phyloP scores from a whole-genome alignment of 306 rosid species.

The Fagus sylvatica region DNA sequence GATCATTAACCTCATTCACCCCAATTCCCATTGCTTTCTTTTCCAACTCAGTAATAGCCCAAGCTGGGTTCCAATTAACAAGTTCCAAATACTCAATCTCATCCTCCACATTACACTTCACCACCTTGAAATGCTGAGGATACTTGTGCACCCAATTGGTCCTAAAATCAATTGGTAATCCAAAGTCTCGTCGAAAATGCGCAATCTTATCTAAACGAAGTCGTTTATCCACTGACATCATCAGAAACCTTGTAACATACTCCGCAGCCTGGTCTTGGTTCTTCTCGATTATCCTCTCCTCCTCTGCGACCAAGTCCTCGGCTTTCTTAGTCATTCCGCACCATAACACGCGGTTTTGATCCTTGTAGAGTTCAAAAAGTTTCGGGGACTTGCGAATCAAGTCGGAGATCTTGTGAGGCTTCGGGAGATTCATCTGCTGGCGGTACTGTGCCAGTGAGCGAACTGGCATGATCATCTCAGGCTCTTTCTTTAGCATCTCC shows the following conservation, averaged over 20 bases:
- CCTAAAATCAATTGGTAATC: slow-evolving; percentile 50
- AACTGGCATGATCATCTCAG: slow-evolving; percentile 68
- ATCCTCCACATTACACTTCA: slow-evolving; percentile 35
- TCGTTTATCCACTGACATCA: slow-evolving; percentile 73
- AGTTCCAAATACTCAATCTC: slow-evolving; percentile 75
- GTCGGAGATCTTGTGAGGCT: slow-evolving; percentile 68
- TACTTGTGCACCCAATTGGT: slow-evolving; percentile 61
- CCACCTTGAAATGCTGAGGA: slow-evolving; percentile 58
- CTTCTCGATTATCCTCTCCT: slow-evolving; percentile 40
- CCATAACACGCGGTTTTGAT: slow-evolving; percentile 56
- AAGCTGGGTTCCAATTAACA: slow-evolving; percentile 70
- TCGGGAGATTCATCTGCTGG: slow-evolving; percentile 68
- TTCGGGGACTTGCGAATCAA: slow-evolving; percentile 67
- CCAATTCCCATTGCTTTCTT: slow-evolving; percentile 46
- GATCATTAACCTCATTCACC: slow-evolving; percentile 2
- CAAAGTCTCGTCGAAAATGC: slow-evolving; percentile 53
- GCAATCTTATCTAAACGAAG: slow-evolving; percentile 62
- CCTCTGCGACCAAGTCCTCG: slow-evolving; percentile 57
- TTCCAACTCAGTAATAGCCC: slow-evolving; percentile 87
- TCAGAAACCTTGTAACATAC: slow-evolving; percentile 62
- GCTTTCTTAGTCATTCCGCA: slow-evolving; percentile 66
- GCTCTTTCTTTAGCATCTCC: slow-evolving; percentile 67
- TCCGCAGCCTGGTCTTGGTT: slow-evolving; percentile 66
- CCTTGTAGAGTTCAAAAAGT: slow-evolving; percentile 61
- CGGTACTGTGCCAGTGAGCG: slow-evolving; percentile 54